Evolutionary conservation across 164 flowering plant genomes (phyloP).

Genomic region (Sextonia rubra): DNA sequence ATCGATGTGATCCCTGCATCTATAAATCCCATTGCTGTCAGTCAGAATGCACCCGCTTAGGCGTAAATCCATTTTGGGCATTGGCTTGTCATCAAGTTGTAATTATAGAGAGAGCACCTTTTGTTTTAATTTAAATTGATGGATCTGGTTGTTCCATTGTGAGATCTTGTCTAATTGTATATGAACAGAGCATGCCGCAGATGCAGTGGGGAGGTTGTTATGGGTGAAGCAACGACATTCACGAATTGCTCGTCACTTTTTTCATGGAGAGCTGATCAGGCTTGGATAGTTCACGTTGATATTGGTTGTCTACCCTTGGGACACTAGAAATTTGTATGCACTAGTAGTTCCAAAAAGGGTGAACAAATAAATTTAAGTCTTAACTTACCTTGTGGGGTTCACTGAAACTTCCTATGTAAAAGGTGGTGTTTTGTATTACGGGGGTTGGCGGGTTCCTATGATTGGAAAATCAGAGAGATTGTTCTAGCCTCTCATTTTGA

Average conservation of each 20-base stretch:
- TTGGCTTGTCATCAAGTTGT: constrained; percentile 23
- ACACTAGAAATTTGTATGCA: too few species aligned
- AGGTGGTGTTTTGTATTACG: too few species aligned
- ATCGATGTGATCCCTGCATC: constrained; percentile 4
- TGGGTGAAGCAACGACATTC: neutral
- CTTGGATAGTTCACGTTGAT: too few species aligned
- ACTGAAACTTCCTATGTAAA: too few species aligned
- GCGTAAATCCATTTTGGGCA: constrained; percentile 20
- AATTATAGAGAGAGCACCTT: constrained; percentile 22
- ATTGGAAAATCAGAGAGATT: too few species aligned
- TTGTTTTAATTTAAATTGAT: constrained; percentile 14
- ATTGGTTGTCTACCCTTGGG: too few species aligned
- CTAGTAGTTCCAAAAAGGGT: too few species aligned
- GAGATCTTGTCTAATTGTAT: neutral
- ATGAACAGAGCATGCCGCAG: neutral
- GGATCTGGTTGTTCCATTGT: neutral
- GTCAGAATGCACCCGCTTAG: constrained; percentile 7
- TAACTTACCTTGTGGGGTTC: too few species aligned
- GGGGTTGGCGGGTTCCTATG: too few species aligned
- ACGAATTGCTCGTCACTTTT: neutral
- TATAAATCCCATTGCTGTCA: constrained; percentile 16
- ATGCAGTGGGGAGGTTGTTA: neutral
- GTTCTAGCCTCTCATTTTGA: too few species aligned
- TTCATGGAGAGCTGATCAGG: neutral
- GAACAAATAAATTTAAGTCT: too few species aligned